These are phyloP conservation scores for Suillus lakei DNA, from an alignment of 768 basidiomycete genomes.

Conservation along the genomic window DNA sequence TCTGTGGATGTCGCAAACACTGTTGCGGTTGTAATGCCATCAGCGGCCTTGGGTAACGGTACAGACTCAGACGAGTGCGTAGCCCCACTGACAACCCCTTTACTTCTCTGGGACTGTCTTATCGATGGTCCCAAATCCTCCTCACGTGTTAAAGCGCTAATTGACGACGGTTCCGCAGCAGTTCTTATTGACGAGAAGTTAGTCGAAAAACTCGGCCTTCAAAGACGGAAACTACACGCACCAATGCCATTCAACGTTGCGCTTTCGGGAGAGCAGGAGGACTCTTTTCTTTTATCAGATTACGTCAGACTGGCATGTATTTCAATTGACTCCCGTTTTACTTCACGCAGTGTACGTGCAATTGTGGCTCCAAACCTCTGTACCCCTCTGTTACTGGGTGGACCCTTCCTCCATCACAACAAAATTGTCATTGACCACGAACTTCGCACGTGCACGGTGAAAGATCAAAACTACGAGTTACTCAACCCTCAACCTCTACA, in stretches of 20 bases:
- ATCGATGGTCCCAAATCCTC: background rate
- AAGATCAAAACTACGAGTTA: background rate
- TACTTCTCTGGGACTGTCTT: background rate
- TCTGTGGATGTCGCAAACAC: background rate
- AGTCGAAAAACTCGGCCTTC: background rate
- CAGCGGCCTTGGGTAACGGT: background rate
- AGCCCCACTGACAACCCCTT: background rate
- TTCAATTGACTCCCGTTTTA: background rate
- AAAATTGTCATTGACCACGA: slow-evolving; percentile 37
- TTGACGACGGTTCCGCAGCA: background rate
- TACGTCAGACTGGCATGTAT: background rate
- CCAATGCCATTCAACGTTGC: background rate
- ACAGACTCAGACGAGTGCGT: background rate
- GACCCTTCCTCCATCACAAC: slow-evolving; percentile 40
- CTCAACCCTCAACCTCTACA: background rate
- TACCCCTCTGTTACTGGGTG: slow-evolving; percentile 35
- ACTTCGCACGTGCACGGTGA: background rate
- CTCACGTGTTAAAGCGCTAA: background rate
- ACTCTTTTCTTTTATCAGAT: background rate
- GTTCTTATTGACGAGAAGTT: background rate
- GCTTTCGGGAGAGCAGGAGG: background rate
- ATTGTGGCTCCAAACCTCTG: slow-evolving; percentile 31
- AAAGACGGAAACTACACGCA: no score
- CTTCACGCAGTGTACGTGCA: slow-evolving; percentile 14
- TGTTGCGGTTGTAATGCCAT: background rate